Percentiles rank a stretch among this genome's conserved stretches.
Conservation (phyloP, 306 rosid genomes). For the Quercus glauca region DNA sequence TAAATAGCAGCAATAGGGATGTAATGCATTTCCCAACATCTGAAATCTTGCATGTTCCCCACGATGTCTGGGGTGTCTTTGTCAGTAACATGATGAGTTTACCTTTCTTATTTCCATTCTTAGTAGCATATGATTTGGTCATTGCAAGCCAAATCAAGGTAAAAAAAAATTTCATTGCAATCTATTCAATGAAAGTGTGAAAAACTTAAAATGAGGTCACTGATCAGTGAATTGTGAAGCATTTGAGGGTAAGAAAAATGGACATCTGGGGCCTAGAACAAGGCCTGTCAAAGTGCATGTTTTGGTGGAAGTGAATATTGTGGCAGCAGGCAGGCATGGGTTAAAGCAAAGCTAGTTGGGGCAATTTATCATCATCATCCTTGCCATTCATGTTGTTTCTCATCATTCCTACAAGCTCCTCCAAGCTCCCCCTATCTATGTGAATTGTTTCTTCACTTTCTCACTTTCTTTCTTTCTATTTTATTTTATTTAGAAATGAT, state of each 20-base stretch:
- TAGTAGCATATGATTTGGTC: conserved; percentile 31
- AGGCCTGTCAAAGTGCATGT: conserved; percentile 37
- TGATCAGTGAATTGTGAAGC: conserved; percentile 27
- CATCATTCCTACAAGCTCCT: neutral
- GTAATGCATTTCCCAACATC: conserved; percentile 27
- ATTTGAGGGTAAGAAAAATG: conserved; percentile 33
- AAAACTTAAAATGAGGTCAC: conserved; percentile 2
- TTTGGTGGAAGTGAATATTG: conserved; percentile 47
- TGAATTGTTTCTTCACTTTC: neutral
- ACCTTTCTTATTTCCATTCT: conserved; percentile 45
- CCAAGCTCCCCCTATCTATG: neutral
- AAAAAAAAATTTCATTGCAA: neutral
- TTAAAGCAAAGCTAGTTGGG: conserved; percentile 59
- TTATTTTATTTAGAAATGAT: neutral
- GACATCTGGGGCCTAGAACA: conserved; percentile 31
- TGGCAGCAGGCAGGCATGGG: conserved; percentile 43
- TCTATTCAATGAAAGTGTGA: too few relatives aligned
- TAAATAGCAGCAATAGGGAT: neutral
- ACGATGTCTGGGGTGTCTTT: conserved; percentile 30
- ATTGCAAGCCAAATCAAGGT: conserved; percentile 37
- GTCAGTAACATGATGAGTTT: conserved; percentile 49
- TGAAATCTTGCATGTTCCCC: conserved; percentile 65
- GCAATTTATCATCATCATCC: conserved; percentile 57
- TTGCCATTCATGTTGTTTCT: conserved; percentile 27
- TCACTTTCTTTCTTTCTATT: neutral